A percentile compares a stretch with the other conserved stretches of the same genome.
Conservation (phyloP, 805 yeast species). For the Candida insectalens region DNA sequence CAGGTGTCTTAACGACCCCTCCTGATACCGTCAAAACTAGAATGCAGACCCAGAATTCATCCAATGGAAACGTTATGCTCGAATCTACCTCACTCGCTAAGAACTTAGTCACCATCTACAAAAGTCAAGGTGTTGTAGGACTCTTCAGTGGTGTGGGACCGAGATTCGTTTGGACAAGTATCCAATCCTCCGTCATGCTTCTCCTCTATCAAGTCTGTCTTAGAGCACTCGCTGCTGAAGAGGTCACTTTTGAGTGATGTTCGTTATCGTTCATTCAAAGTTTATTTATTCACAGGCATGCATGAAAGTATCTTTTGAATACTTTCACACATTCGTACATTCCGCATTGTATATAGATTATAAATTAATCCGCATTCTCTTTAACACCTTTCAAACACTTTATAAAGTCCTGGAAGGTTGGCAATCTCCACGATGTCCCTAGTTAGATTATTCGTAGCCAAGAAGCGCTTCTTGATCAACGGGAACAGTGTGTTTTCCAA, state of each 20-base stretch:
- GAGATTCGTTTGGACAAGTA: constrained; percentile 89
- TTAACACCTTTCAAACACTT: constrained; percentile 86
- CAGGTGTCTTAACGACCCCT: constrained; percentile 86
- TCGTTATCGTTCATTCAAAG: background rate
- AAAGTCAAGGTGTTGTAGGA: constrained; percentile 67
- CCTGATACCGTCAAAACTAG: constrained; percentile 88
- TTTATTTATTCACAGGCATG: background rate
- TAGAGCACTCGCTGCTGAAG: constrained; percentile 32
- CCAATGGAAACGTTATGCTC: constrained; percentile 13
- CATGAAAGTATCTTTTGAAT: too few species aligned
- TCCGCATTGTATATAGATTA: background rate
- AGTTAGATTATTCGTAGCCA: constrained; percentile 48
- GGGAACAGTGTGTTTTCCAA: constrained; percentile 63
- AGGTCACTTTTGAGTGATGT: constrained; percentile 7
- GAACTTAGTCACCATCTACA: constrained; percentile 49
- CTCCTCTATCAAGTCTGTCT: constrained; percentile 75
- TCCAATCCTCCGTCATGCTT: constrained; percentile 92
- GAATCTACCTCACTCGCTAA: constrained; percentile 36
- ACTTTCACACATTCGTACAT: constrained; percentile 1
- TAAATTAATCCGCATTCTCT: constrained; percentile 1
- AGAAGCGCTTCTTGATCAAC: constrained; percentile 44
- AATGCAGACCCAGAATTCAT: constrained; percentile 68
- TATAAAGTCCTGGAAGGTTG: constrained; percentile 81
- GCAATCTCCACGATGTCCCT: constrained; percentile 75
- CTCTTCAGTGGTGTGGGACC: constrained; percentile 95